These are phyloP conservation scores for Phytopythium vexans DNA, from an alignment of 352 stramenopile genomes.

Conservation along the genomic window DNA sequence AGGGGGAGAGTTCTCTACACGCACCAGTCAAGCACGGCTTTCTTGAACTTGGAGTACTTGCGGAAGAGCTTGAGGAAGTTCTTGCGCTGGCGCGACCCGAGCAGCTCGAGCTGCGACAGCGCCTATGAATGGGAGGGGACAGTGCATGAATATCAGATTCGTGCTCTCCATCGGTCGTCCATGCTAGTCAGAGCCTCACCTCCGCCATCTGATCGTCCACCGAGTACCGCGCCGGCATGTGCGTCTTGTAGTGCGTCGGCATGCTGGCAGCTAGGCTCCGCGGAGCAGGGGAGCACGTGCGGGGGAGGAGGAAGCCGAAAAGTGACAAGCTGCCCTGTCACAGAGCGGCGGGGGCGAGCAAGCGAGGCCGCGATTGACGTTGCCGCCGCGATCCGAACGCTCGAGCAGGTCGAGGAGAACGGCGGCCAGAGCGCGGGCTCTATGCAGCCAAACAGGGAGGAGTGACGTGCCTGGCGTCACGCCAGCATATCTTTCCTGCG, in stretches of 20 bases:
- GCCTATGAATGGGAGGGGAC: slow-evolving; percentile 22
- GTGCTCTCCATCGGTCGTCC: not conserved
- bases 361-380: not conserved
- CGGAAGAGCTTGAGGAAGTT: slow-evolving; percentile 89
- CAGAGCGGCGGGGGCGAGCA: not conserved
- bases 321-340: too few species aligned
- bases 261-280: not conserved
- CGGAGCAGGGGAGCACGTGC: not conserved
- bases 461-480: slow-evolving; percentile 2
- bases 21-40: slow-evolving; percentile 80
- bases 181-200: slow-evolving; percentile 19
- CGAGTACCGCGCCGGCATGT: slow-evolving; percentile 80
- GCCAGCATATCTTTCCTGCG: not conserved
- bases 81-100: slow-evolving; percentile 76
- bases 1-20: not conserved
- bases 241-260: slow-evolving; percentile 75
- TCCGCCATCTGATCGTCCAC: slow-evolving; percentile 88
- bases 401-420: not conserved
- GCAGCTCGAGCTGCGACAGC: slow-evolving; percentile 74
- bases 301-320: slow-evolving; percentile 1
- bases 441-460: slow-evolving; percentile 4
- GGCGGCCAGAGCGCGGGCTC: not conserved
- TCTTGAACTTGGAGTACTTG: slow-evolving; percentile 85
- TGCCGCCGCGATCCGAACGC: too few species aligned
- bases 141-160: slow-evolving; percentile 2